Conservation (phyloP, 2,329 filamentous ascomycete species). For the Cadophora sp. region DNA sequence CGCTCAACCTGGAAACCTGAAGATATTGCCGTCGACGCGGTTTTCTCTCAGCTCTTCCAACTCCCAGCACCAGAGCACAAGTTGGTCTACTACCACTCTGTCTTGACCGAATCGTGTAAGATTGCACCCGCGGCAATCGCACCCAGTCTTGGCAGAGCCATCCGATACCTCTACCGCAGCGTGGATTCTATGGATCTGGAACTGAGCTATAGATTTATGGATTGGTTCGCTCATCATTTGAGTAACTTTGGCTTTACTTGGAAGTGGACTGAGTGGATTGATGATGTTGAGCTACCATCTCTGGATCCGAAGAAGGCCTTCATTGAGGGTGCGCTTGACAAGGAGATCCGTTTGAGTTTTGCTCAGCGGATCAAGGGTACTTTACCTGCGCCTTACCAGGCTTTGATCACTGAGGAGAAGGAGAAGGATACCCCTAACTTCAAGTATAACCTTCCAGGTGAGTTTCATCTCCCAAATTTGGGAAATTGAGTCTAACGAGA, state of each 20-base stretch:
- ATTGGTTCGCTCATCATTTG: conserved; percentile 97
- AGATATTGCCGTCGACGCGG: conserved; percentile 95
- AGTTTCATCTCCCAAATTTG: conserved; percentile 45
- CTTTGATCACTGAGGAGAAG: conserved; percentile 82
- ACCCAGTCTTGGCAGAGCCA: conserved; percentile 89
- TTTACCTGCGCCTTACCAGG: conserved; percentile 81
- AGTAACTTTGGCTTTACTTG: conserved; percentile 99
- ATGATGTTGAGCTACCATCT: conserved; percentile 78
- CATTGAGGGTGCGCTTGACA: conserved; percentile 88
- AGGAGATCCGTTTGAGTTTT: conserved; percentile 96
- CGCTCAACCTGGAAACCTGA: conserved; percentile 94
- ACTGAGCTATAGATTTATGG: conserved; percentile 84
- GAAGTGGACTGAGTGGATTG: conserved; percentile 98
- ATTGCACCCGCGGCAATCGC: conserved; percentile 96
- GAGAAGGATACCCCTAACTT: conserved; percentile 97
- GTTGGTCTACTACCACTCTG: conserved; percentile 93
- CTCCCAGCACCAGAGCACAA: conserved; percentile 90
- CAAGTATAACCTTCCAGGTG: conserved; percentile 82
- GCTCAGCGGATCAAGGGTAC: conserved; percentile 96
- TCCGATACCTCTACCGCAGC: conserved; percentile 87
- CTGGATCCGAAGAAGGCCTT: conserved; percentile 92
- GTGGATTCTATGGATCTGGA: conserved; percentile 86
- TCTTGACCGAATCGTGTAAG: conserved; percentile 95
- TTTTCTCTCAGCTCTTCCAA: conserved; percentile 93
- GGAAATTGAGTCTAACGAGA: conserved; percentile 28